Evolutionary conservation across 108 stramenopile genomes (phyloP).

Genomic region (Pseudonitzschia multiseries): DNA sequence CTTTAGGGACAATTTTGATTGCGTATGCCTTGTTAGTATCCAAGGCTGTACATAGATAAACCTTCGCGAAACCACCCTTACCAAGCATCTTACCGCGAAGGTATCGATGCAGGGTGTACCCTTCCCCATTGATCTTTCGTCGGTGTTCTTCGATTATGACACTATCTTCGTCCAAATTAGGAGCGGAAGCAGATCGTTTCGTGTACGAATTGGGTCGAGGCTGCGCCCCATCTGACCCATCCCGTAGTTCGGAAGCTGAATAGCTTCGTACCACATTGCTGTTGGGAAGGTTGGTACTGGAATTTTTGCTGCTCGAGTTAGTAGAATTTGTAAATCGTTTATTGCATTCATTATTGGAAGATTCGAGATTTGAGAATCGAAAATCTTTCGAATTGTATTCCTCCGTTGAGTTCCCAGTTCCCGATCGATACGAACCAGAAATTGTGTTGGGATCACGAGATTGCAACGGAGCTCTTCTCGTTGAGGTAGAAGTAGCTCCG

Average conservation of each 20-base stretch:
- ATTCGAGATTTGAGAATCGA: slow-evolving; percentile 37
- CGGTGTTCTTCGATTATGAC: slow-evolving; percentile 77
- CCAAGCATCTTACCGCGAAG: slow-evolving; percentile 80
- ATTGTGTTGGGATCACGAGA: slow-evolving; percentile 46
- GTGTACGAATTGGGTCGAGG: neutral
- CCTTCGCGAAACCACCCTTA: slow-evolving; percentile 94
- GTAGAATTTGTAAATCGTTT: slow-evolving; percentile 27
- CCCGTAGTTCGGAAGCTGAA: slow-evolving; percentile 18
- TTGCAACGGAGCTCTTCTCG: slow-evolving; percentile 31
- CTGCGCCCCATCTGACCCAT: slow-evolving; percentile 2
- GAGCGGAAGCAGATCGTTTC: slow-evolving; percentile 17
- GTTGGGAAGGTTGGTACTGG: slow-evolving; percentile 1
- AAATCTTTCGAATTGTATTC: slow-evolving; percentile 37
- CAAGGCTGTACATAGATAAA: slow-evolving; percentile 81
- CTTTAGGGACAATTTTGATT: slow-evolving; percentile 92
- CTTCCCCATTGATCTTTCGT: slow-evolving; percentile 72
- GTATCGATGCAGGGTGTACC: slow-evolving; percentile 82
- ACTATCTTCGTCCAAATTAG: slow-evolving; percentile 26
- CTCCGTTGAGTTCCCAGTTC: slow-evolving; percentile 26
- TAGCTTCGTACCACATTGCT: neutral
- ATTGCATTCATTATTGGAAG: slow-evolving; percentile 40
- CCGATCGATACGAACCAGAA: slow-evolving; percentile 21
- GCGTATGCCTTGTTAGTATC: slow-evolving; percentile 86
- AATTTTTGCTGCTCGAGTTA: slow-evolving; percentile 2
- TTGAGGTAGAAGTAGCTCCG: neutral